A percentile compares a stretch with the other conserved stretches of the same genome.
Conservation (phyloP, 148 eudicot genomes). For the Rhododendron williamsianum region DNA sequence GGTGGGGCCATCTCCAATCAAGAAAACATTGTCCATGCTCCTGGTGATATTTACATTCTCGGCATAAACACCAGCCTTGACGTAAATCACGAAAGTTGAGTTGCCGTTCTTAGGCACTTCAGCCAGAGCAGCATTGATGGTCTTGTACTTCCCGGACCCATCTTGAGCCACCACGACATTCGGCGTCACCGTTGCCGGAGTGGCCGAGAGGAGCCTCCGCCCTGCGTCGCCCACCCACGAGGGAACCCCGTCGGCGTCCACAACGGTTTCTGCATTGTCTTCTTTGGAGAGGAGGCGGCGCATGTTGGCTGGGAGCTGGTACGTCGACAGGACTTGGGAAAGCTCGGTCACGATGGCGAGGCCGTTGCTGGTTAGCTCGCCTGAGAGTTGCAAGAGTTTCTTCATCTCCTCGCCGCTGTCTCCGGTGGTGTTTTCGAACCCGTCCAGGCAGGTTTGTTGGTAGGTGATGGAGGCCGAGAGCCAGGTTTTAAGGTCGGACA, state of each 20-base stretch:
- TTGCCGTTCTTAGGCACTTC: conserved; percentile 23
- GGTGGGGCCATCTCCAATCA: conserved; percentile 50
- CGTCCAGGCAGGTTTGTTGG: conserved; percentile 47
- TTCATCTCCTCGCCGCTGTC: conserved; percentile 30
- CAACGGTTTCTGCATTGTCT: not conserved
- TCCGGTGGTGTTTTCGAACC: conserved; percentile 33
- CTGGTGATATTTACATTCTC: conserved; percentile 27
- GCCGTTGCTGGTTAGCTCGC: conserved; percentile 14
- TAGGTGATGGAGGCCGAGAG: conserved; percentile 42
- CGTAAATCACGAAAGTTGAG: conserved; percentile 29
- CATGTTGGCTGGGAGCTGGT: not conserved
- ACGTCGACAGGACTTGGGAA: not conserved
- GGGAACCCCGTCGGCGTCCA: conserved; percentile 8
- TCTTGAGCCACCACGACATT: conserved; percentile 59
- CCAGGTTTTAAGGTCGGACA: conserved; percentile 44
- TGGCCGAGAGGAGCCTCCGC: conserved; percentile 19
- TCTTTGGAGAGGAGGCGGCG: conserved; percentile 1
- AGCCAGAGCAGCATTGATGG: conserved; percentile 42
- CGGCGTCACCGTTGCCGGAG: conserved; percentile 15
- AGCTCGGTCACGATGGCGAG: conserved; percentile 18
- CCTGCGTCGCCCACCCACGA: conserved; percentile 20
- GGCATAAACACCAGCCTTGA: conserved; percentile 43
- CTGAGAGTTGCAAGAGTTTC: not conserved
- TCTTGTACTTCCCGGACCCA: conserved; percentile 56
- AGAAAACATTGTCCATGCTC: conserved; percentile 17